Conservation (phyloP, 2,329 filamentous ascomycete genomes). For the Ophiostoma ips region DNA sequence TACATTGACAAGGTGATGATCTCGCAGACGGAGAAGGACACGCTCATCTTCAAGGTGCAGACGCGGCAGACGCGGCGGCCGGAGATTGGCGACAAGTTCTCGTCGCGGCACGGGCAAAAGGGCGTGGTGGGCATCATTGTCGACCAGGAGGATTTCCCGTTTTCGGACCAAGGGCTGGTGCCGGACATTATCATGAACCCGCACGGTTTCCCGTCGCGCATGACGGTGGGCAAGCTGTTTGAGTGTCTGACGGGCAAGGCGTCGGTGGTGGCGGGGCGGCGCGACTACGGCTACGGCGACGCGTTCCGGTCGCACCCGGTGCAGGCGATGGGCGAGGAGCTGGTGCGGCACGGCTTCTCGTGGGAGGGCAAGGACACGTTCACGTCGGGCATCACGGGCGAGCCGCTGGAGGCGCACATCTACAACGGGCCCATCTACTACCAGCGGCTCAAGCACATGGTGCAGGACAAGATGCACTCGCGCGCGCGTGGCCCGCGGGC, state of each 20-base stretch:
- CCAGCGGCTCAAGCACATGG: slow-evolving; percentile 99
- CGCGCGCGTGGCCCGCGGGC: slow-evolving; percentile 80
- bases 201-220: slow-evolving; percentile 97
- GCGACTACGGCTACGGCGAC: slow-evolving; percentile 74
- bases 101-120: slow-evolving; percentile 94
- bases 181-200: slow-evolving; percentile 99
- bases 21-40: slow-evolving; percentile 76
- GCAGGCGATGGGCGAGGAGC: slow-evolving; percentile 73
- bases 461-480: slow-evolving; percentile 99
- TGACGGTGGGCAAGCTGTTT: slow-evolving; percentile 97
- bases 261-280: slow-evolving; percentile 68
- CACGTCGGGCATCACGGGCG: slow-evolving; percentile 87
- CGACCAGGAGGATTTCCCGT: slow-evolving; percentile 93
- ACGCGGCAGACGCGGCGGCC: slow-evolving; percentile 91
- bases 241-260: slow-evolving; percentile 93
- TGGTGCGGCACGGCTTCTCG: slow-evolving; percentile 80
- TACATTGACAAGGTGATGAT: slow-evolving; percentile 97
- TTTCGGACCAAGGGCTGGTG: slow-evolving; percentile 78
- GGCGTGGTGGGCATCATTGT: slow-evolving; percentile 95
- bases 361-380: slow-evolving; percentile 98
- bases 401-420: slow-evolving; percentile 86
- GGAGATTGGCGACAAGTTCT: slow-evolving; percentile 96
- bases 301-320: slow-evolving; percentile 71
- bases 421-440: slow-evolving; percentile 99
- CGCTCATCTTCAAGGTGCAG: slow-evolving; percentile 80